phyloP scores from a whole-genome alignment of 495 filamentous ascomycete genomes.

The Penicillium coprophilum region DNA sequence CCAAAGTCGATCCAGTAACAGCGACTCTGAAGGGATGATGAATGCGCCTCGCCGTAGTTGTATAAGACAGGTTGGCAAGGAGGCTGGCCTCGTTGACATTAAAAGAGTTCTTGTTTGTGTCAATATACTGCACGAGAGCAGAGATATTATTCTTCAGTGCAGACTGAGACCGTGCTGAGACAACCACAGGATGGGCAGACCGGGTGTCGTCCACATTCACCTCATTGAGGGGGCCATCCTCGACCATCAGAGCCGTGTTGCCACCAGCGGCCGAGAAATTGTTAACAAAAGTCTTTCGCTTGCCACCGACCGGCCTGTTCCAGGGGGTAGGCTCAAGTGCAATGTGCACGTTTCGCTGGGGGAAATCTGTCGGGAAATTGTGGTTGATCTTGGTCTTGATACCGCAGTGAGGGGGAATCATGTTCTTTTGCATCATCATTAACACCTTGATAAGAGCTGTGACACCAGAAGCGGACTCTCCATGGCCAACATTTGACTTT shows the following conservation, averaged over 20 bases:
- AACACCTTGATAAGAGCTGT: slow-evolving; percentile 81
- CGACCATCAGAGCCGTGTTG: slow-evolving; percentile 54
- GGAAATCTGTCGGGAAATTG: slow-evolving; percentile 74
- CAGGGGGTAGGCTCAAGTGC: slow-evolving; percentile 60
- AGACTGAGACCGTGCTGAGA: slow-evolving; percentile 54
- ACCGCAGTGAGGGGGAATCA: slow-evolving; percentile 83
- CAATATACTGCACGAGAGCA: slow-evolving; percentile 51
- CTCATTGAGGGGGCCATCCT: slow-evolving; percentile 50
- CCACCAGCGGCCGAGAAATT: slow-evolving; percentile 66
- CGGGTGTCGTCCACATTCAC: slow-evolving; percentile 52
- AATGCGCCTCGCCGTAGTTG: slow-evolving; percentile 80
- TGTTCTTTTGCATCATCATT: slow-evolving; percentile 81
- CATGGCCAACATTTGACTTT: slow-evolving; percentile 89
- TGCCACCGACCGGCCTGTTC: slow-evolving; percentile 58
- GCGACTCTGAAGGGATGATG: slow-evolving; percentile 74
- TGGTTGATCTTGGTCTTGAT: slow-evolving; percentile 82
- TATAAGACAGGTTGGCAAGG: slow-evolving; percentile 63
- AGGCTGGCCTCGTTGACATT: slow-evolving; percentile 39
- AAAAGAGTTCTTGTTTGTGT: slow-evolving; percentile 46
- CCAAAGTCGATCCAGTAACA: slow-evolving; percentile 49
- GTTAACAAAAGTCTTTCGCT: slow-evolving; percentile 64
- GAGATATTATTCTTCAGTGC: slow-evolving; percentile 57
- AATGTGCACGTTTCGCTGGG: slow-evolving; percentile 74
- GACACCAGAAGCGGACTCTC: slow-evolving; percentile 83
- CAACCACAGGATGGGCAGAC: slow-evolving; percentile 47